Conservation (phyloP, 306 rosid genomes). For the Lotus japonicus region DNA sequence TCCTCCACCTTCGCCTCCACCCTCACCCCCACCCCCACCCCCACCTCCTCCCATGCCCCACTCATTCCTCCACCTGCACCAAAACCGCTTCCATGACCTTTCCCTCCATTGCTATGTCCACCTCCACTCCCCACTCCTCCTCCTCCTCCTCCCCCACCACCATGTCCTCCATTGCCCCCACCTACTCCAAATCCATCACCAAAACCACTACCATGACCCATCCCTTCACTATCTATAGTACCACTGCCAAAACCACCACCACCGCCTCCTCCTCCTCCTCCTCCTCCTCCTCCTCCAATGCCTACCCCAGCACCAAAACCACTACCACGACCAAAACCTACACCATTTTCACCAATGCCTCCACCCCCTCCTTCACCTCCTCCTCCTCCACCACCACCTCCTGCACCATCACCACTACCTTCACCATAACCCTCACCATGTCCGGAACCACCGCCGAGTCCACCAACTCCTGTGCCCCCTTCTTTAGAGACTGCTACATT, state of each 20-base stretch:
- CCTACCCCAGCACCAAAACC: constrained; percentile 26
- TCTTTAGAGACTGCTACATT: too few species aligned
- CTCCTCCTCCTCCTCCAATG: constrained; percentile 7
- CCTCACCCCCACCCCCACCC: constrained; percentile 39
- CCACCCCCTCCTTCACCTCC: background rate
- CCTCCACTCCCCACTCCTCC: constrained; percentile 19
- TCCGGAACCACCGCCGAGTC: constrained; percentile 6
- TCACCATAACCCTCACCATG: constrained; percentile 19
- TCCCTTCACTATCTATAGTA: background rate
- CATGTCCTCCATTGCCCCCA: constrained; percentile 11
- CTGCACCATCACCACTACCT: background rate
- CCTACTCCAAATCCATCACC: constrained; percentile 22
- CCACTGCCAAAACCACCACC: constrained; percentile 1
- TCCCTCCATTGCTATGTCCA: constrained; percentile 27
- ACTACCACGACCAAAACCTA: constrained; percentile 25
- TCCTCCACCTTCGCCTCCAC: constrained; percentile 21
- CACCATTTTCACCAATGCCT: background rate
- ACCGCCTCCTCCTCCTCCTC: constrained; percentile 19
- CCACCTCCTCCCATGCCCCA: constrained; percentile 20
- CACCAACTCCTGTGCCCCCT: background rate
- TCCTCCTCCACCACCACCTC: background rate
- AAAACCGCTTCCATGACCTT: constrained; percentile 38
- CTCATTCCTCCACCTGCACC: constrained; percentile 39
- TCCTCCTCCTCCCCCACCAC: constrained; percentile 39
- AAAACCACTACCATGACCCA: constrained; percentile 21